Base-by-base conservation (phyloP, 495 filamentous ascomycete species). In the Tuber brumale region DNA sequence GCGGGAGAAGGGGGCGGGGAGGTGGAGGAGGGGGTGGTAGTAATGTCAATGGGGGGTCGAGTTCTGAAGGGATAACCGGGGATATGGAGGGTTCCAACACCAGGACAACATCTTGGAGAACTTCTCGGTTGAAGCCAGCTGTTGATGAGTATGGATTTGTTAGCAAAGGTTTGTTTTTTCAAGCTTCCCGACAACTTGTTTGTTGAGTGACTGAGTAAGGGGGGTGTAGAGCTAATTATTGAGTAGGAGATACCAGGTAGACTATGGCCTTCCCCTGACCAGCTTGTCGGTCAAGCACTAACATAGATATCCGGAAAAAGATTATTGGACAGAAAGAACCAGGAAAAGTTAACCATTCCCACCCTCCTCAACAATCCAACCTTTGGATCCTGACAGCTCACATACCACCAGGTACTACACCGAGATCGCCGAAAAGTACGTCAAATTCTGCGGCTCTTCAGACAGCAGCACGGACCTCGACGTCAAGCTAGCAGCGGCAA, bases 361-460 rank as follows among this genome's bases (percentile, higher is more conserved):
- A n/a, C 66, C 14, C 27, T 31, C 42, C 35, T 70, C 69, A 19
- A 18, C 18, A 45, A 43, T 31, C 72, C 39, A 73, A 48, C 44
- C 2, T 48, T 41, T 27, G 21, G 41, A 48, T 19, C 37, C 46
- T 21, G 69, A 19, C 46, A 31, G 27, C 72, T 74, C 78, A 77
- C 57, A 35, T 70, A n/a, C 21, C 9, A 45, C 37, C 66, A 82
- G 87, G 45, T 97, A 96, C 87, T 97, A 92, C 84, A 87, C 91
- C 79, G 93, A 89, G 82, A 95, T 98, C 77, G 88, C 92, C 74
- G 89, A 92, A 78, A 90, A 93, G 72, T 99, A 95, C 85, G 91
- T 96, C 87, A 89, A 87, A 76, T 95, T 97, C 84, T 95, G 93
- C 85, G 91, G 91, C 69, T 83, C 87, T 19, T 88, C 89, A 43